These are phyloP conservation scores for Zygosaccharomyces sapae DNA, from an alignment of 1,139 yeast species.

Conservation along the genomic window DNA sequence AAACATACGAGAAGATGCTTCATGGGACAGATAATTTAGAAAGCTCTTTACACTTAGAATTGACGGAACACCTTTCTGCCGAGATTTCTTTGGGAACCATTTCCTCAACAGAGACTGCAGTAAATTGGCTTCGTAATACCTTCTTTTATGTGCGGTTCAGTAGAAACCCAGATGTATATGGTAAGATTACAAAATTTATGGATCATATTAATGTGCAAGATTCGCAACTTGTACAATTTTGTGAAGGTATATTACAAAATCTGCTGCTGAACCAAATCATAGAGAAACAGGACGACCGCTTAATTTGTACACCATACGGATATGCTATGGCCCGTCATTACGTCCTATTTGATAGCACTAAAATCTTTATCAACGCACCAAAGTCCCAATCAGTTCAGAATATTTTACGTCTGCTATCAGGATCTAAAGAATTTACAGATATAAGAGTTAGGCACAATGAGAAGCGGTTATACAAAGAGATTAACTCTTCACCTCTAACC, in stretches of 20 bases:
- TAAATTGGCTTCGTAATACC: slow-evolving; percentile 49
- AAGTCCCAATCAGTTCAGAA: slow-evolving; percentile 24
- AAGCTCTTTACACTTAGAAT: slow-evolving; percentile 45
- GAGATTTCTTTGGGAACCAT: slow-evolving; percentile 48
- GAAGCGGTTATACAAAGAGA: slow-evolving; percentile 41
- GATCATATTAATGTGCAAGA: slow-evolving; percentile 24
- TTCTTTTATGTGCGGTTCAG: slow-evolving; percentile 47
- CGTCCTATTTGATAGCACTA: slow-evolving; percentile 43
- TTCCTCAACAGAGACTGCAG: slow-evolving; percentile 40
- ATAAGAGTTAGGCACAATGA: slow-evolving; percentile 44
- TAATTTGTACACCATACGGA: slow-evolving; percentile 41
- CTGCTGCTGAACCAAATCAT: slow-evolving; percentile 37
- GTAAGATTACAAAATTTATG: slow-evolving; percentile 26
- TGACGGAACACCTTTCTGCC: slow-evolving; percentile 47
- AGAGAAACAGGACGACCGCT: slow-evolving; percentile 15
- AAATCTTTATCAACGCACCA: slow-evolving; percentile 31
- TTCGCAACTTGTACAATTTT: slow-evolving; percentile 34
- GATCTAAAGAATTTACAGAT: slow-evolving; percentile 41
- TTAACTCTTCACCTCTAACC: slow-evolving; percentile 40
- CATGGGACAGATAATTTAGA: slow-evolving; percentile 46
- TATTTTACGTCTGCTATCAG: slow-evolving; percentile 34
- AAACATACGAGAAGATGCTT: slow-evolving; percentile 42
- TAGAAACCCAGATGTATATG: slow-evolving; percentile 41
- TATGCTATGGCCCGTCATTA: slow-evolving; percentile 47
- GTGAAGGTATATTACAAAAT: slow-evolving; percentile 34